phyloP scores from a whole-genome alignment of 352 stramenopile species.

The Phytopythium sindhum region DNA sequence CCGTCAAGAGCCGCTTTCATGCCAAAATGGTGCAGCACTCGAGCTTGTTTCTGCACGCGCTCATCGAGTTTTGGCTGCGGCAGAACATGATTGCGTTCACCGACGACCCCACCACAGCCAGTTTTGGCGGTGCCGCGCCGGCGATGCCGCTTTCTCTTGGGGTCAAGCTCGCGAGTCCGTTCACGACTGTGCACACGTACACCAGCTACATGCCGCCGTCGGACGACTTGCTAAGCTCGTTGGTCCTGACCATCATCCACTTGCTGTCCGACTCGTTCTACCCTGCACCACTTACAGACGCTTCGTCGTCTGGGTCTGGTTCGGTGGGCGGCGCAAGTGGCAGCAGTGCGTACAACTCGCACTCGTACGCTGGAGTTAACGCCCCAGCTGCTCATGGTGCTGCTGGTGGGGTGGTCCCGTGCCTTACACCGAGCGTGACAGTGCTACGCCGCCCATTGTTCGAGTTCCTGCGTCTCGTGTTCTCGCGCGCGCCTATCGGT shows the following conservation, averaged over 20 bases:
- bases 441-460: slow-evolving; percentile 75
- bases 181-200: slow-evolving; percentile 72
- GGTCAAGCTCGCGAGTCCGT: slow-evolving; percentile 52
- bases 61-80: slow-evolving; percentile 88
- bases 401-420: slow-evolving; percentile 17
- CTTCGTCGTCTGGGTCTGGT: slow-evolving; percentile 4
- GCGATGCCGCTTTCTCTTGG: slow-evolving; percentile 7
- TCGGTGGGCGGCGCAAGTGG: slow-evolving; percentile 17
- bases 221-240: slow-evolving; percentile 76
- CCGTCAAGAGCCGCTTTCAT: slow-evolving; percentile 72
- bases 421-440: slow-evolving; percentile 69
- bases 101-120: slow-evolving; percentile 33
- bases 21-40: slow-evolving; percentile 73
- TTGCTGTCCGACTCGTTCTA: slow-evolving; percentile 82
- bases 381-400: not conserved
- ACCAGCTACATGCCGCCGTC: slow-evolving; percentile 84
- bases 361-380: not conserved
- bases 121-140: slow-evolving; percentile 6
- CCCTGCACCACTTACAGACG: slow-evolving; percentile 40
- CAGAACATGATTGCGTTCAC: slow-evolving; percentile 87
- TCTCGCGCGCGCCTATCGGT: slow-evolving; percentile 74
- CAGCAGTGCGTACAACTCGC: not conserved
- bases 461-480: slow-evolving; percentile 81
- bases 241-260: slow-evolving; percentile 81
- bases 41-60: slow-evolving; percentile 80